These are phyloP conservation scores for Jaltomata sinuosa DNA, from an alignment of 257 asterid genomes.

Conservation along the genomic window DNA sequence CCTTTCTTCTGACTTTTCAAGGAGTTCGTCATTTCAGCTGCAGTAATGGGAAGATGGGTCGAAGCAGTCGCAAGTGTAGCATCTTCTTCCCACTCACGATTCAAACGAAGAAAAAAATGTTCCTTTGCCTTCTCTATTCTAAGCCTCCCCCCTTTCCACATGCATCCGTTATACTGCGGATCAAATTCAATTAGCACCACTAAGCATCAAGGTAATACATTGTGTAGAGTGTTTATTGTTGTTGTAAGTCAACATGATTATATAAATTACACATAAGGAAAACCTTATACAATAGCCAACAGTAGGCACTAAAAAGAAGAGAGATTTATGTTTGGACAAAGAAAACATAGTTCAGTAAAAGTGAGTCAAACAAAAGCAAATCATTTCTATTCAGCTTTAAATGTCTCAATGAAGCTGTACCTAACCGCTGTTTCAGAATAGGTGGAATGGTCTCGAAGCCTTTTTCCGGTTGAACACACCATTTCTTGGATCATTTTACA, in stretches of 20 bases:
- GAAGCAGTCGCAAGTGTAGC: conserved; percentile 32
- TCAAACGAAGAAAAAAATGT: conserved; percentile 45
- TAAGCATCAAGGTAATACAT: neutral
- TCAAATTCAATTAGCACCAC: neutral
- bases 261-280: neutral
- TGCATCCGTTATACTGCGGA: conserved; percentile 83
- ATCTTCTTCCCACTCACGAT: conserved; percentile 75
- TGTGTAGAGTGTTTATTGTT: neutral
- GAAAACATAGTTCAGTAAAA: neutral
- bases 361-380: neutral
- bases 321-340: neutral
- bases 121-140: conserved; percentile 90
- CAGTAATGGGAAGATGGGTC: conserved; percentile 12
- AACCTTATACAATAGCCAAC: neutral
- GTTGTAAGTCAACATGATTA: neutral
- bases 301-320: neutral
- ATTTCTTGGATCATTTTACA: neutral
- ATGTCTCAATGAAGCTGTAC: neutral
- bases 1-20: conserved; percentile 25
- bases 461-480: neutral
- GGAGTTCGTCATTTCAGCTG: conserved; percentile 19
- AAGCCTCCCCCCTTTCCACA: conserved; percentile 91
- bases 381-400: neutral
- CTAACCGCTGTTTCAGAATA: neutral
- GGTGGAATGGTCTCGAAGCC: neutral